These are phyloP conservation scores for Petunia hybrid DNA, from an alignment of 305 asterid genomes.

Conservation along the genomic window DNA sequence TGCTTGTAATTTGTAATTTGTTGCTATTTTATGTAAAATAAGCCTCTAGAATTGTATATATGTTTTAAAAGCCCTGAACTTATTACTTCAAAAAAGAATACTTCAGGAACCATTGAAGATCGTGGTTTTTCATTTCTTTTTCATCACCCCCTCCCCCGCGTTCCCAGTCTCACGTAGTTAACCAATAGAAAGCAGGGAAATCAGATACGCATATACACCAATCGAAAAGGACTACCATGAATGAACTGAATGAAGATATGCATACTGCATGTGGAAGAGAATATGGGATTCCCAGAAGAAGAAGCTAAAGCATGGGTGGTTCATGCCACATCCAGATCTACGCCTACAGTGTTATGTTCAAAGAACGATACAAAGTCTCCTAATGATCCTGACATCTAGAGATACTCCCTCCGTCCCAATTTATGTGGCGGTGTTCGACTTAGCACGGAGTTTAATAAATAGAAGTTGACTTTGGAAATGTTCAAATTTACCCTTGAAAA, in stretches of 20 bases:
- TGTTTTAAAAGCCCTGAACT: no score
- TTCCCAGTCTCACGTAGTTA: not conserved
- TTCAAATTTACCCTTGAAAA: no score
- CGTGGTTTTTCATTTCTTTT: not conserved
- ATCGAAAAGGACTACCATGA: conserved; percentile 11
- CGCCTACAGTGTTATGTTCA: not conserved
- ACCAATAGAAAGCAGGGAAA: conserved; percentile 5
- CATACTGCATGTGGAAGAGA: not conserved
- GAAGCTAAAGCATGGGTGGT: conserved; percentile 1
- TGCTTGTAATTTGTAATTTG: no score
- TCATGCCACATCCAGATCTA: not conserved
- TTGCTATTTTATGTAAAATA: no score
- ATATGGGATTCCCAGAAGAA: conserved; percentile 3
- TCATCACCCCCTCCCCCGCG: not conserved
- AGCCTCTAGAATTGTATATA: no score
- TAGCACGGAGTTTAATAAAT: no score
- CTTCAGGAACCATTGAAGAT: not conserved
- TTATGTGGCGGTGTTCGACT: no score
- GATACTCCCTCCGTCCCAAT: no score
- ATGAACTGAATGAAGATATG: not conserved
- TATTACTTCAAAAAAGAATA: no score
- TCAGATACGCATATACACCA: not conserved
- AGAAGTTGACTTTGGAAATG: no score
- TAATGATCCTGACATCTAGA: not conserved
- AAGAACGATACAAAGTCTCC: not conserved